Evolutionary conservation across 2,329 filamentous ascomycete species (phyloP), one percentile per base, ranked within the genome.

Genomic region (Paecilomyces formosus): DNA sequence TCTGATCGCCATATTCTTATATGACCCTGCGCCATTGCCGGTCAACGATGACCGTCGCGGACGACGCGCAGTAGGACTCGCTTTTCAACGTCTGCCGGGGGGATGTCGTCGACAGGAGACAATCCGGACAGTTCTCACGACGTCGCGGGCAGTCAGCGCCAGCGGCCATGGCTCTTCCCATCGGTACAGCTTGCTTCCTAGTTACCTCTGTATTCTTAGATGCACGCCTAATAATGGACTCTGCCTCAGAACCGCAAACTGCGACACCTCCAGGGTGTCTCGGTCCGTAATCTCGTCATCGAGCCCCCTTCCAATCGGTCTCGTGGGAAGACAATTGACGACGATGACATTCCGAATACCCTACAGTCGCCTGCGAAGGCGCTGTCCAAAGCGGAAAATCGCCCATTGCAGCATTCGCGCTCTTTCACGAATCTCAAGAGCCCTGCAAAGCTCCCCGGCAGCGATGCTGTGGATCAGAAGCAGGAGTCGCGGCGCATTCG

Each of bases 231-330:
- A 66, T 60, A 28, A 22, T 50, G n/a, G 39, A 45, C 24, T 57
- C 31, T 24, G 31, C 13, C 18, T n/a, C 65, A 94, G 81, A 97
- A 96, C 73, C 89, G 92, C 72, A 92, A 88, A 72, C 81, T 97
- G 56, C 87, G 93, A 57, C 92, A 97, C 78, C 82, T 97, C 3
- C 87, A 90, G 67, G 91, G 90, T 64, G 85, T 97, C 65, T 93
- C 89, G 58, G 78, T 97, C 55, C 90, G 93, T 59, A 97, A 97
- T 73, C 80, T 97, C 51, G 86, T 85, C 61, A 86, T 96, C 64
- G 79, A 18, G n/a, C 39, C 79, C 24, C 79, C 78, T 59, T 77
- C 78, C 63, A 77, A 77, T 67, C 77, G 81, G 60, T 63, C 71
- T 39, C 80, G 80, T 56, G 77, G 79, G 13, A 83, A 81, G 73